Evolutionary conservation across 1,284 basidiomycete species (phyloP).

Genomic region (Ceratobasidium sp.): DNA sequence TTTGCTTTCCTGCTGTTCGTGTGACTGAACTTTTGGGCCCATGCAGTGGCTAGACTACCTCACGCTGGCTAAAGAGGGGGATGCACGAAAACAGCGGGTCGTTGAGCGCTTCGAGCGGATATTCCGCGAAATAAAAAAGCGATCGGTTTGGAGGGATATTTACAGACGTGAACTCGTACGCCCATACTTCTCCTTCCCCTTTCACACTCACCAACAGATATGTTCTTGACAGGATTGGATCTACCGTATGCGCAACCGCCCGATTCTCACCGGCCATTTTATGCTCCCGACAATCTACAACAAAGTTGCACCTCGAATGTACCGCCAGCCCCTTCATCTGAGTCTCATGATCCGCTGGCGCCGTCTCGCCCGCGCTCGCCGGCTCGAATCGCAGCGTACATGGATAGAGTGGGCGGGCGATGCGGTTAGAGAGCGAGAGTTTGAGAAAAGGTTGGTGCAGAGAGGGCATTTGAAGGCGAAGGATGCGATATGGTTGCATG

Average conservation of each 20-base stretch:
- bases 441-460: conserved; percentile 61
- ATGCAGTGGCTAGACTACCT: conserved; percentile 72
- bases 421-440: conserved; percentile 64
- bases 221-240: conserved; percentile 61
- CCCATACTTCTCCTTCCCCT: background rate
- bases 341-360: conserved; percentile 75
- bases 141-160: conserved; percentile 61
- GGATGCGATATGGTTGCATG: conserved; percentile 51
- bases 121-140: conserved; percentile 64
- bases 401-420: conserved; percentile 58
- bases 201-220: background rate
- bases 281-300: conserved; percentile 71
- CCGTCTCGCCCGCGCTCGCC: conserved; percentile 61
- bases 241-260: conserved; percentile 63
- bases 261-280: conserved; percentile 74
- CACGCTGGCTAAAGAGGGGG: conserved; percentile 63
- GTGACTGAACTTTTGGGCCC: background rate
- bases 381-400: conserved; percentile 56
- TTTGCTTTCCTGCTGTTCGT: background rate
- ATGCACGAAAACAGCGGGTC: conserved; percentile 60
- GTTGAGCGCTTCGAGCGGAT: conserved; percentile 67
- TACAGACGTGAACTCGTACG: conserved; percentile 65
- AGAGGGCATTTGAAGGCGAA: conserved; percentile 49
- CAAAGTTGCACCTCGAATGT: conserved; percentile 76
- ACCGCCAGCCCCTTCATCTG: conserved; percentile 76